These are phyloP conservation scores for Thyridium curvatum DNA, from an alignment of 2,329 filamentous ascomycete species.

Conservation along the genomic window DNA sequence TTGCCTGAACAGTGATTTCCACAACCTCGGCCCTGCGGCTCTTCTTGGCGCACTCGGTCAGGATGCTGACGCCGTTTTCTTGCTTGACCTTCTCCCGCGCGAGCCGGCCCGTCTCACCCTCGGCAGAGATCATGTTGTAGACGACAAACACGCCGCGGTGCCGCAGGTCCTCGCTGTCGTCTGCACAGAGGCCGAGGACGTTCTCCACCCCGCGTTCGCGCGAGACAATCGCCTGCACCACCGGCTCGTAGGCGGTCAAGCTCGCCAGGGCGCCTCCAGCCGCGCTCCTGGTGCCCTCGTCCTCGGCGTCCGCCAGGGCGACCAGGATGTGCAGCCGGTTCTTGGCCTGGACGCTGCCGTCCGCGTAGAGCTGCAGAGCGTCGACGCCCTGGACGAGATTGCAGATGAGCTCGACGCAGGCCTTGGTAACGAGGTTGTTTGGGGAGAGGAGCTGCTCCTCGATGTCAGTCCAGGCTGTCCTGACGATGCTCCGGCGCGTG, in stretches of 20 bases:
- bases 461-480: slow-evolving; percentile 65
- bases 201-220: slow-evolving; percentile 67
- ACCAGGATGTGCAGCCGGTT: slow-evolving; percentile 78
- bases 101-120: slow-evolving; percentile 57
- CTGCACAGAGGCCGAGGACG: slow-evolving; percentile 73
- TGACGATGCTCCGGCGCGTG: slow-evolving; percentile 62
- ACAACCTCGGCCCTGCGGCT: slow-evolving; percentile 65
- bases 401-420: slow-evolving; percentile 82
- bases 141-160: slow-evolving; percentile 71
- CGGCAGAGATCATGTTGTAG: slow-evolving; percentile 63
- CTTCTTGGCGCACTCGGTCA: slow-evolving; percentile 66
- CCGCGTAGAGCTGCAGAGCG: slow-evolving; percentile 63
- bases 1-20: slow-evolving; percentile 61
- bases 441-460: slow-evolving; percentile 78
- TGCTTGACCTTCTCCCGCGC: slow-evolving; percentile 55
- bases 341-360: slow-evolving; percentile 55
- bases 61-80: slow-evolving; percentile 56
- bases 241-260: slow-evolving; percentile 70
- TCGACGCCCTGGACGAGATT: slow-evolving; percentile 72
- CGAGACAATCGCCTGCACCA: slow-evolving; percentile 64
- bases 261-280: slow-evolving; percentile 85
- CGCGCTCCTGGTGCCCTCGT: slow-evolving; percentile 70
- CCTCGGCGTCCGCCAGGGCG: slow-evolving; percentile 81
- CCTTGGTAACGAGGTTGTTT: slow-evolving; percentile 72
- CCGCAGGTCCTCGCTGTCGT: slow-evolving; percentile 62